These are phyloP conservation scores for Sphenostylis stenocarpa DNA, from an alignment of 306 rosid species.

Conservation along the genomic window DNA sequence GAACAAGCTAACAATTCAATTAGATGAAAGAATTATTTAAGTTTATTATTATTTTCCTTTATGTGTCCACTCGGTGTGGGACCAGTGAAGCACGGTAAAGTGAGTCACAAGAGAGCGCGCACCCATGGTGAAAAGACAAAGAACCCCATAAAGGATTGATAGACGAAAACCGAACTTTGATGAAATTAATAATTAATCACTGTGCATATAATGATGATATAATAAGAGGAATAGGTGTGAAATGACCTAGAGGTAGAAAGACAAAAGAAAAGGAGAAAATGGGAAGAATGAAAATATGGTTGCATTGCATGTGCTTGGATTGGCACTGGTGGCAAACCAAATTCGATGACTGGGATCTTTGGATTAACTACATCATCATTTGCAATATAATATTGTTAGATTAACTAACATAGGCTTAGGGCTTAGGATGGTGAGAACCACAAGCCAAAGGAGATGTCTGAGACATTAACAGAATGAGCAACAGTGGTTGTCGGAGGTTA, in stretches of 20 bases:
- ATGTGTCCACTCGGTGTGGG: conserved; percentile 8
- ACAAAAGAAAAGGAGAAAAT: conserved; percentile 22
- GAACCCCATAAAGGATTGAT: neutral
- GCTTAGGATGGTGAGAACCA: no score
- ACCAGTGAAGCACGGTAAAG: neutral
- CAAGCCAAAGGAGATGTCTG: no score
- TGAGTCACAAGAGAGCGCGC: neutral
- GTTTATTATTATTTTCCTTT: neutral
- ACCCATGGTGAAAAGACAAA: neutral
- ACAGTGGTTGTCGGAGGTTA: neutral
- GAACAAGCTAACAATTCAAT: no score
- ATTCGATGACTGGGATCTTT: conserved; percentile 1
- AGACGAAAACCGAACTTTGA: neutral
- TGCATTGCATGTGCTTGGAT: conserved; percentile 9
- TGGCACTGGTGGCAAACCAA: conserved; percentile 18
- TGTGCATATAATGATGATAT: neutral
- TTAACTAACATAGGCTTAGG: no score
- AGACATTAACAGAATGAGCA: no score
- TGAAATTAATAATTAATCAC: conserved; percentile 14
- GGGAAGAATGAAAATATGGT: conserved; percentile 1
- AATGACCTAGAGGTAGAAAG: neutral
- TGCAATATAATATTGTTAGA: no score
- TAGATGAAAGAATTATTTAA: no score
- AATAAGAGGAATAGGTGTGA: neutral
- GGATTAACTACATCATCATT: no score